A percentile compares a stretch with the other conserved stretches of the same genome.
phyloP scores from a whole-genome alignment of 2,329 filamentous ascomycete species.

The Fusarium illudens region DNA sequence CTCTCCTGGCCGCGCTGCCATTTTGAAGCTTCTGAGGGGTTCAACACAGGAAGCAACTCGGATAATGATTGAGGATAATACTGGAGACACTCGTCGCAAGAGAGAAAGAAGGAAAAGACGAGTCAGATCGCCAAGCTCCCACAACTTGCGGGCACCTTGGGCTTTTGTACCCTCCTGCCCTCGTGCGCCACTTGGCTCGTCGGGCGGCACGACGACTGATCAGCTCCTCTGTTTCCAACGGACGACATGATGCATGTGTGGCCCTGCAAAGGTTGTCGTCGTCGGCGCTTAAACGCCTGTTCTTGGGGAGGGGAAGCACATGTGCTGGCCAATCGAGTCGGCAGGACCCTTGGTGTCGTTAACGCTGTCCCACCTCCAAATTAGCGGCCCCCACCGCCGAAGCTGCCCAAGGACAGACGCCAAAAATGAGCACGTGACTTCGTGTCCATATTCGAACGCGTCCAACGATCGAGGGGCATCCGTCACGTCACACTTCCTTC shows the following conservation, averaged over 20 bases:
- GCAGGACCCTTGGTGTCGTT: constrained; percentile 39
- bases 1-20: constrained; percentile 59
- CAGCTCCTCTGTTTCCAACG: constrained; percentile 35
- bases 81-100: constrained; percentile 19
- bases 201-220: constrained; percentile 27
- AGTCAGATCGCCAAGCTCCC: constrained; percentile 10
- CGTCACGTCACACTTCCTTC: constrained; percentile 32
- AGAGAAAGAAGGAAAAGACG: background rate
- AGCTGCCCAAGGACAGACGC: background rate
- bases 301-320: constrained; percentile 36
- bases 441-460: constrained; percentile 36
- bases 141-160: constrained; percentile 32
- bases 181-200: constrained; percentile 35
- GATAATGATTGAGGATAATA: background rate
- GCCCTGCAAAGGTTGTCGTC: constrained; percentile 33
- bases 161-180: constrained; percentile 39
- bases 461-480: constrained; percentile 9
- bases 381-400: constrained; percentile 35
- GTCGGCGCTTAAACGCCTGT: constrained; percentile 45
- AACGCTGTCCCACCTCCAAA: constrained; percentile 37
- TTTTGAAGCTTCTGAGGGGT: constrained; percentile 37
- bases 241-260: constrained; percentile 39
- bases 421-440: constrained; percentile 31
- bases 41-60: background rate
- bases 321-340: constrained; percentile 34